phyloP scores from a whole-genome alignment of 495 filamentous ascomycete species.

The Hypoxylon rickii region DNA sequence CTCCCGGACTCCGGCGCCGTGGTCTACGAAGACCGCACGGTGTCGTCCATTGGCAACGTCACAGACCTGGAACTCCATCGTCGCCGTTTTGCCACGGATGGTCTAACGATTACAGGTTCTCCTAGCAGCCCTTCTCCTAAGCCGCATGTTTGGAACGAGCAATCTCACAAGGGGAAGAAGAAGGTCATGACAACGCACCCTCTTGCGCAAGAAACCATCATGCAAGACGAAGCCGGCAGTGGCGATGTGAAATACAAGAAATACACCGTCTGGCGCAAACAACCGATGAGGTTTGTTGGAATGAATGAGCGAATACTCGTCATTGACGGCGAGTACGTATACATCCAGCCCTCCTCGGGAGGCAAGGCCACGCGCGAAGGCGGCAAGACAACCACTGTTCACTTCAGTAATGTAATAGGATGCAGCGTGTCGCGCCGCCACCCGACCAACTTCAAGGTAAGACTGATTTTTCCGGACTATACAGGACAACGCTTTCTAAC shows the following conservation, averaged over 20 bases:
- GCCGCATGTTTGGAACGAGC: conserved; percentile 61
- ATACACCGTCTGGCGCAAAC: conserved; percentile 90
- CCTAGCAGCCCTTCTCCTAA: conserved; percentile 83
- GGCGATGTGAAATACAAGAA: conserved; percentile 71
- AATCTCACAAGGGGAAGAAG: conserved; percentile 69
- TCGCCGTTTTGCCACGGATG: conserved; percentile 81
- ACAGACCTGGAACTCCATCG: conserved; percentile 85
- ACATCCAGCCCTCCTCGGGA: conserved; percentile 77
- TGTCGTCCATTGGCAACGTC: conserved; percentile 83
- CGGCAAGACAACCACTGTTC: conserved; percentile 84
- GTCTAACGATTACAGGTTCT: conserved; percentile 73
- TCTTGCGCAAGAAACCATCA: conserved; percentile 66
- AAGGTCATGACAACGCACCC: conserved; percentile 72
- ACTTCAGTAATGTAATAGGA: conserved; percentile 89
- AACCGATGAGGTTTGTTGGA: conserved; percentile 89
- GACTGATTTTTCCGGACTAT: too few species aligned
- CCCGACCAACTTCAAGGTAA: conserved; percentile 85
- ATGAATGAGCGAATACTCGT: conserved; percentile 81
- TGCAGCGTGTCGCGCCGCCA: conserved; percentile 91
- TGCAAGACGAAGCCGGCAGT: conserved; percentile 70
- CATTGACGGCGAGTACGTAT: conserved; percentile 94
- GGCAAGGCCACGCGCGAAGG: conserved; percentile 62
- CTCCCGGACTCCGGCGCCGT: conserved; percentile 83
- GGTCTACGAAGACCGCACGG: conserved; percentile 79
- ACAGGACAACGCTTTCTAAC: conserved; percentile 25